Base-by-base conservation (phyloP, 768 basidiomycete species). In the Galerina marginata region DNA sequence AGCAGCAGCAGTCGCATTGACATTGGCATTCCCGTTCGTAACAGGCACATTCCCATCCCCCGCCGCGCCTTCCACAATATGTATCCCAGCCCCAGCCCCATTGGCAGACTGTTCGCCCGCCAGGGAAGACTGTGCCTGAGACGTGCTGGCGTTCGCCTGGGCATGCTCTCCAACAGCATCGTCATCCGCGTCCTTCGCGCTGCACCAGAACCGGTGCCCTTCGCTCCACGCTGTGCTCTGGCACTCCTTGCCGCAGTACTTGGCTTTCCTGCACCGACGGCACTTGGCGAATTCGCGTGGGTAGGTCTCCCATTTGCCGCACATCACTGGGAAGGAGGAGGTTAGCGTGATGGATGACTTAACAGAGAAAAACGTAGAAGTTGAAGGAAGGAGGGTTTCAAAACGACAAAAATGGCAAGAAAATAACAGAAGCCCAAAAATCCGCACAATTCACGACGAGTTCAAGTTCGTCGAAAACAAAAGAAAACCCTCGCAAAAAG, bases 281-380 rank as follows among this genome's bases (percentile, higher is more conserved):
- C 97, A 99, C 71, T 99, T 99, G 9, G 96, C 96, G 74, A 99
- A 99, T 74, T 99, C 94, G 26, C 96, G 84, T 1, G 96, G 93
- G 66, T 86, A 92, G 10, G 82, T 79, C 74, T 99, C 97, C 97
- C 96, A 98, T 65, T 86, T 86, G 0, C 96, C 97, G 67, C 97
- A 99, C 48, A 92, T 83, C 96, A 99, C 91, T 92, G 61, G 10
- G 9, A 37, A 46, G 49, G n/a, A 47, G 43, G 4, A 7, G 4
- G 39, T 60, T 26, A 55, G 40, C 0, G 36, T 2, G 7, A 16
- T 45, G 6, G 2, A 45, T 16, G 36, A 38, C 29, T 16, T 11
- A 12, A 5, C 14, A 53, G 40, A 53, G 23, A 29, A 25, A 53
- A n/a, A 2, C 6, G 15, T 7, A 23, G 25, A 53, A 6, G 52